Conservation (phyloP, 2,329 filamentous ascomycete species). For the Sclerotinia borealis region DNA sequence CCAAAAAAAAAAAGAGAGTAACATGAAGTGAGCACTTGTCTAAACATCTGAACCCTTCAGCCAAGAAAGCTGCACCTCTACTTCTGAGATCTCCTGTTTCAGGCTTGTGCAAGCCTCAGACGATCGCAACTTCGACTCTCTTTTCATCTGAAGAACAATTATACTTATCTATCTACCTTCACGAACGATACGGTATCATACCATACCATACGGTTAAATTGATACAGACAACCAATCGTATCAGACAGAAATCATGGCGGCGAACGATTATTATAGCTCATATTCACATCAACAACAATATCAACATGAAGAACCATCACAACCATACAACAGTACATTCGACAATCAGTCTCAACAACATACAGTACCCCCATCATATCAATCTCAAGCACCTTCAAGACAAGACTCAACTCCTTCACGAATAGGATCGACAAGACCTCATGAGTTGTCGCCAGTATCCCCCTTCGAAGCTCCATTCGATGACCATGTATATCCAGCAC, state of each 20-base stretch:
- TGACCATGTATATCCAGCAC: slow-evolving; percentile 57
- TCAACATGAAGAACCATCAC: slow-evolving; percentile 10
- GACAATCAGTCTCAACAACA: slow-evolving; percentile 15
- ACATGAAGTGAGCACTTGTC: too few relatives aligned
- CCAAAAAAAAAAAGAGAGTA: too few relatives aligned
- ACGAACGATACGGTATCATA: not conserved
- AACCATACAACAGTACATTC: slow-evolving; percentile 20
- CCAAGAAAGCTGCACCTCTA: not conserved
- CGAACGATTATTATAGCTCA: slow-evolving; percentile 31
- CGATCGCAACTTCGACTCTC: slow-evolving; percentile 4
- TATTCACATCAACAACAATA: slow-evolving; percentile 16
- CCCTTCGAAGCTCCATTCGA: slow-evolving; percentile 64
- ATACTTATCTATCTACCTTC: not conserved
- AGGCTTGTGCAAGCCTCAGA: not conserved
- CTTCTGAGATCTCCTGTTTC: slow-evolving; percentile 10
- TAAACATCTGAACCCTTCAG: too few relatives aligned
- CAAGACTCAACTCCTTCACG: slow-evolving; percentile 12
- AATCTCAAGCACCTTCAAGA: slow-evolving; percentile 24
- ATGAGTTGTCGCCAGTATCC: slow-evolving; percentile 34
- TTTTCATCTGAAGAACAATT: not conserved
- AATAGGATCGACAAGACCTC: slow-evolving; percentile 12
- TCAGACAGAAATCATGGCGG: slow-evolving; percentile 23
- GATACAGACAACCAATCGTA: not conserved
- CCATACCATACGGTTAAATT: not conserved
- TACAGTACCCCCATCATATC: slow-evolving; percentile 23